Evolutionary conservation across 163 green algal species (phyloP).

Genomic region (Chloromonas sp.): DNA sequence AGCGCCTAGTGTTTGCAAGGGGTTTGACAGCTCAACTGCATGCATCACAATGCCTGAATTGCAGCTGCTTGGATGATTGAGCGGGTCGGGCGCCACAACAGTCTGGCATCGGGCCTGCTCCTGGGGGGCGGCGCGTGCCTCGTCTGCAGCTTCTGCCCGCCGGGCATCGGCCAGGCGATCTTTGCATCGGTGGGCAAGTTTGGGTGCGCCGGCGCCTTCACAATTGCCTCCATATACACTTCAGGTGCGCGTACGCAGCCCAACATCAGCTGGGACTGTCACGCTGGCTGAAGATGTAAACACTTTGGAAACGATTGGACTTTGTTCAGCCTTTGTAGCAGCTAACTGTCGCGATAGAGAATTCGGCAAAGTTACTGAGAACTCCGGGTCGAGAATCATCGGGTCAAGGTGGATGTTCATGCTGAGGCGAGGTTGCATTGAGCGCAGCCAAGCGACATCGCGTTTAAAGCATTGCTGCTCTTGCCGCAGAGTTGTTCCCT

Average conservation of each 20-base stretch:
- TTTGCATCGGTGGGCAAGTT: constrained; percentile 40
- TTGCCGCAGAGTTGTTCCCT: constrained; percentile 19
- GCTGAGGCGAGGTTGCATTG: no score
- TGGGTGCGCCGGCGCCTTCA: constrained; percentile 38
- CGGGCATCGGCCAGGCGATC: constrained; percentile 10
- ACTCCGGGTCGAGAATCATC: no score
- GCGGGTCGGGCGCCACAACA: constrained; percentile 36
- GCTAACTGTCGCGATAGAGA: no score
- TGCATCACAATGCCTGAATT: neutral
- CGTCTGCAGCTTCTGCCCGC: constrained; percentile 22
- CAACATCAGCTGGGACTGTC: no score
- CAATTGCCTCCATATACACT: constrained; percentile 37
- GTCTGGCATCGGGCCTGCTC: constrained; percentile 35
- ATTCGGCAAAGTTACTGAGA: no score
- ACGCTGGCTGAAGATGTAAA: no score
- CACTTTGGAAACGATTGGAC: neutral
- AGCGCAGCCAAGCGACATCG: no score
- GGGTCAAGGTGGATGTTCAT: no score
- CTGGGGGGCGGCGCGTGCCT: constrained; percentile 34
- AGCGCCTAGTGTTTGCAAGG: no score
- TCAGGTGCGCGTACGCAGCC: neutral
- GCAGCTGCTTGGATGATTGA: constrained; percentile 34
- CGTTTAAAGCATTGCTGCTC: no score
- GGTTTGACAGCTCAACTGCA: no score
- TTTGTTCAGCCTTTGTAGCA: neutral